Evolutionary conservation across 345 rosid species (phyloP).

Genomic region (Anastatica hierochuntica): DNA sequence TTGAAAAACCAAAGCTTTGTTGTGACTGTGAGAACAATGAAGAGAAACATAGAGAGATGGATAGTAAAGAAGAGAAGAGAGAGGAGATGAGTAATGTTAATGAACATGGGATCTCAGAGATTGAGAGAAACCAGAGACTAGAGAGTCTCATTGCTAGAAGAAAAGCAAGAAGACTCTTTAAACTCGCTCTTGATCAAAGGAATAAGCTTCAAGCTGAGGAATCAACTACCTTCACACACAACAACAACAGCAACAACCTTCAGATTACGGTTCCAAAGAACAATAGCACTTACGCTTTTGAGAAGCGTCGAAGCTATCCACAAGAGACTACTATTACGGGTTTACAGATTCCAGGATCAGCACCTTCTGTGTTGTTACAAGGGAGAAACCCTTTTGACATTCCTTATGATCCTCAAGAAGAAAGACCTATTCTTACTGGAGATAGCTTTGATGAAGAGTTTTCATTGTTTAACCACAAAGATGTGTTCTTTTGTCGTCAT

Average conservation of each 20-base stretch:
- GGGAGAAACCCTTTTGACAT: slow-evolving; percentile 66
- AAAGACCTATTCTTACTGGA: slow-evolving; percentile 59
- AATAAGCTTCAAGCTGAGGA: slow-evolving; percentile 18
- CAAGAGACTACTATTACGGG: slow-evolving; percentile 13
- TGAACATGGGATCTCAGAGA: slow-evolving; percentile 68
- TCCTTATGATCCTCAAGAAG: slow-evolving; percentile 78
- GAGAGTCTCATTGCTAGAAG: slow-evolving; percentile 75
- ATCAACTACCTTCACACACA: too few relatives aligned
- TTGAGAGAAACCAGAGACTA: slow-evolving; percentile 65
- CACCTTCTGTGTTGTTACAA: slow-evolving; percentile 65
- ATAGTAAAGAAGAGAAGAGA: slow-evolving; percentile 44
- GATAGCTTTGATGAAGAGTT: slow-evolving; percentile 66
- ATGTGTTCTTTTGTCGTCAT: slow-evolving; percentile 52
- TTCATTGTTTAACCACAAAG: slow-evolving; percentile 39
- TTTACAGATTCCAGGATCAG: slow-evolving; percentile 59
- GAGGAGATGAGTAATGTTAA: slow-evolving; percentile 67
- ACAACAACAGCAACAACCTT: slow-evolving; percentile 14
- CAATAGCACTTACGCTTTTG: not conserved
- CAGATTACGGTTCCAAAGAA: slow-evolving; percentile 29
- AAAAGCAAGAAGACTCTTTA: slow-evolving; percentile 46
- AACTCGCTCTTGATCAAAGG: slow-evolving; percentile 28
- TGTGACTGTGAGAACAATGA: slow-evolving; percentile 28
- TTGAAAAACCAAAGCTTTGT: not conserved
- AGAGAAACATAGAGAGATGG: slow-evolving; percentile 32
- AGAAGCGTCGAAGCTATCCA: slow-evolving; percentile 17